Base-by-base conservation (phyloP, 306 rosid species). In the Vachellia pachyceras region DNA sequence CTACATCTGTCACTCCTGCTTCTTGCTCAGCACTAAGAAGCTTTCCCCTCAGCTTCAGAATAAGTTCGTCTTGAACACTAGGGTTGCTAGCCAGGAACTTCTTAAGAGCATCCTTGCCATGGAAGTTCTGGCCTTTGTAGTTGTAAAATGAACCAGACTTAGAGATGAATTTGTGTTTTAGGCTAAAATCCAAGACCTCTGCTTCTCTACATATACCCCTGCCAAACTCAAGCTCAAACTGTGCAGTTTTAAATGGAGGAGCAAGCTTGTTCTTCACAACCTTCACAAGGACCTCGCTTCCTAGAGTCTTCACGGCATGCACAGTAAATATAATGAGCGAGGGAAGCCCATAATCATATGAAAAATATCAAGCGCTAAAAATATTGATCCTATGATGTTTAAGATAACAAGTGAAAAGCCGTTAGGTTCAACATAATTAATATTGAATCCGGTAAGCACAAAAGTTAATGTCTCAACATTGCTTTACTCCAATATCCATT, bases 221-320 rank as follows among this genome's bases (percentile, higher is more conserved):
- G 25, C 99, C 99, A 88, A 91, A 93, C 90, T 93, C 91, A 20
- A 95, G 94, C 88, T 95, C 99, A 54, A 95, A 88, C 75, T 87
- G 90, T 6, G 90, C 97, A 20, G 87, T 86, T 85, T 75, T 92
- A 80, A 90, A 93, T 17, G 99, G 99, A 79, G 99, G 97, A 74
- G 96, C 99, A 18, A 89, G 96, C 90, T 95, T 95, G 89, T 95
- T 95, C 87, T 95, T 95, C 83, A 95, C 99, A 75, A 95, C 86
- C 90, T 95, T 95, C 75, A 93, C 99, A 65, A 84, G 89, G 82
- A 95, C 78, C 85, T 89, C 93, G 79, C 90, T 95, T 72, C 99
- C 99, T 64, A 93, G 2, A 18, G 85, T 77, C 99, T 95, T 33
- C 55, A 49, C 1, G n/a, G n/a, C 7, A 15, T 49, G 87, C 83